Evolutionary conservation across 2,329 filamentous ascomycete genomes (phyloP).

Genomic region (Zopfia rhizophila): DNA sequence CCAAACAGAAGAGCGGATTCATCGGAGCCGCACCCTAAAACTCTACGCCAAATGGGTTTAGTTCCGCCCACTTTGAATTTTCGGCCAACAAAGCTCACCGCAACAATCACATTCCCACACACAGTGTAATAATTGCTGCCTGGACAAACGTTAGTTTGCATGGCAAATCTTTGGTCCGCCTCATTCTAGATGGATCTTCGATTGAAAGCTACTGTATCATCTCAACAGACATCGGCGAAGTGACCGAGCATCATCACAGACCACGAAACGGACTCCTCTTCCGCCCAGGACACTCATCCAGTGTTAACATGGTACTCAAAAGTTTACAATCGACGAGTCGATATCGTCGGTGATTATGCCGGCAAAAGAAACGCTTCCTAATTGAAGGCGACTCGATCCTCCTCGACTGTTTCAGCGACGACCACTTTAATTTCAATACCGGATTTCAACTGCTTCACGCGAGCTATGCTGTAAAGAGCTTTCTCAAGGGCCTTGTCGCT

Average conservation of each 20-base stretch:
- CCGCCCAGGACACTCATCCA: conserved; percentile 29
- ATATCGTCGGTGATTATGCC: conserved; percentile 78
- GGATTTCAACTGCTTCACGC: conserved; percentile 79
- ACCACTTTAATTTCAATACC: conserved; percentile 70
- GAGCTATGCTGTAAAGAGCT: conserved; percentile 73
- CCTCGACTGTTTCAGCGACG: conserved; percentile 69
- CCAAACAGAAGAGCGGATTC: too few species aligned
- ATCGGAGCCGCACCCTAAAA: too few species aligned
- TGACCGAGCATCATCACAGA: background rate
- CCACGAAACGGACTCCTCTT: conserved; percentile 15
- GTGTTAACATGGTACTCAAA: conserved; percentile 48
- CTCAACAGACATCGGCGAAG: too few species aligned
- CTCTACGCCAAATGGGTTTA: too few species aligned
- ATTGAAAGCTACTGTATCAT: too few species aligned
- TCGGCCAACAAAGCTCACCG: too few species aligned
- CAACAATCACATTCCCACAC: too few species aligned
- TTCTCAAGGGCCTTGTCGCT: conserved; percentile 68
- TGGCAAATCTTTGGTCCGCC: too few species aligned
- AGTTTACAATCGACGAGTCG: conserved; percentile 49
- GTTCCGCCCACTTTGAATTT: too few species aligned
- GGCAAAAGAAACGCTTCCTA: conserved; percentile 77
- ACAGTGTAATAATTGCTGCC: too few species aligned
- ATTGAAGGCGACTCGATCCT: conserved; percentile 80
- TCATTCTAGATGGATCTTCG: too few species aligned
- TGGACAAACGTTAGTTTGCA: too few species aligned